A percentile compares a stretch with the other conserved stretches of the same genome.
Evolutionary conservation across 2,329 filamentous ascomycete genomes (phyloP).

Genomic region (Clarireedia monteithiana): DNA sequence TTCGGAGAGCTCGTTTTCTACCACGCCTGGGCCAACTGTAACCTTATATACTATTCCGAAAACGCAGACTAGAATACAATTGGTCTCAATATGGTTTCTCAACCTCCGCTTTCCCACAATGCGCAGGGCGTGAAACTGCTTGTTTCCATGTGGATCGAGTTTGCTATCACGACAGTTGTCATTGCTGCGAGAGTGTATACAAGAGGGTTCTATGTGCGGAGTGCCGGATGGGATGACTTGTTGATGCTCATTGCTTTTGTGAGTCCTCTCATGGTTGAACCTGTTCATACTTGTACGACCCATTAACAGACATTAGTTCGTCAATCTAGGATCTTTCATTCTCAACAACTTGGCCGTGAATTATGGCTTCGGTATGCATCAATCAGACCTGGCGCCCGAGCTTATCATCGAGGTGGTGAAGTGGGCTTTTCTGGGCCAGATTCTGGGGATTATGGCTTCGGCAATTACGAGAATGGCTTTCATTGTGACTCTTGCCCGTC

Average conservation of each 20-base stretch:
- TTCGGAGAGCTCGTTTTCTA: too few species aligned
- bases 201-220: neutral
- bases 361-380: neutral
- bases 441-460: neutral
- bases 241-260: neutral
- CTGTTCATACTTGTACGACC: neutral
- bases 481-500: neutral
- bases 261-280: neutral
- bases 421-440: neutral
- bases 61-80: too few species aligned
- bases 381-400: neutral
- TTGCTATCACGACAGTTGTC: neutral
- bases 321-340: neutral
- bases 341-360: neutral
- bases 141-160: neutral
- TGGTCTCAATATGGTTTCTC: too few species aligned
- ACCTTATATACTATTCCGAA: too few species aligned
- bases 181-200: neutral
- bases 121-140: neutral
- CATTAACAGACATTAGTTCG: neutral
- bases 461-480: neutral
- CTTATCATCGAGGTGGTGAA: neutral
- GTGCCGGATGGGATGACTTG: neutral
- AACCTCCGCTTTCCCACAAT: neutral
- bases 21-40: too few species aligned